Evolutionary conservation across 495 filamentous ascomycete species (phyloP), one percentile per base, ranked within the genome.

Genomic region (Aeminium ludgeri): DNA sequence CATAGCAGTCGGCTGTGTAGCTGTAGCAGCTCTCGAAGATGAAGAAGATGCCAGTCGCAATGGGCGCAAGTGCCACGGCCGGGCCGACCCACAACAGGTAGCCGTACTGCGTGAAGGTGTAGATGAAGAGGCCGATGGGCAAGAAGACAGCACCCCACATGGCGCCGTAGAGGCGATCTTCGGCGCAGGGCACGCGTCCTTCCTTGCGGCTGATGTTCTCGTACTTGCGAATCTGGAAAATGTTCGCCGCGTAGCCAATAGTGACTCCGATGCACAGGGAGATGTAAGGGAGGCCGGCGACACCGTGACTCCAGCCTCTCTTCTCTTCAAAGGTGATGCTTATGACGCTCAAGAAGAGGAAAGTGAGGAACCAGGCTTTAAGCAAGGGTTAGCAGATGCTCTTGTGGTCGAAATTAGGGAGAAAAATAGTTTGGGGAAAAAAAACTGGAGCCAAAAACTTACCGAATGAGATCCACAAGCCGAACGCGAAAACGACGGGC

Each of bases 1-100:
- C 63, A 38, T 67, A 67, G 51, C 65, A 65, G 43, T 50, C 47
- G 6, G 43, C 37, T 3, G 42, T 46, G 30, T 46, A 50, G 32
- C 18, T 40, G 20, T 42, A 46, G 12, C 20, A 33, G 13, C 34
- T 20, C 20, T 50, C 43, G 47, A 50, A 50, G 18, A 50, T 29
- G 34, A 50, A 46, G 47, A 43, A 50, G 43, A 46, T 46, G 29
- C 47, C 47, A 13, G 46, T 30, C 18, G 36, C 34, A 23, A 50
- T 46, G 6, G 38, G 47, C 17, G 43, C 42, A 20, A 46, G 42
- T 8, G 13, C 40, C 10, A 53, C 43, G 18, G 34, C 36, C 4
- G 50, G 50, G 7, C 29, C 50, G 16, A 53, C 41, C 49, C 49
- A 49, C 17, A 13, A 20, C 6, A 49, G 30, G 33, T 36, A 49